These are phyloP conservation scores for Vinca major DNA, from an alignment of 305 asterid species.

Conservation along the genomic window DNA sequence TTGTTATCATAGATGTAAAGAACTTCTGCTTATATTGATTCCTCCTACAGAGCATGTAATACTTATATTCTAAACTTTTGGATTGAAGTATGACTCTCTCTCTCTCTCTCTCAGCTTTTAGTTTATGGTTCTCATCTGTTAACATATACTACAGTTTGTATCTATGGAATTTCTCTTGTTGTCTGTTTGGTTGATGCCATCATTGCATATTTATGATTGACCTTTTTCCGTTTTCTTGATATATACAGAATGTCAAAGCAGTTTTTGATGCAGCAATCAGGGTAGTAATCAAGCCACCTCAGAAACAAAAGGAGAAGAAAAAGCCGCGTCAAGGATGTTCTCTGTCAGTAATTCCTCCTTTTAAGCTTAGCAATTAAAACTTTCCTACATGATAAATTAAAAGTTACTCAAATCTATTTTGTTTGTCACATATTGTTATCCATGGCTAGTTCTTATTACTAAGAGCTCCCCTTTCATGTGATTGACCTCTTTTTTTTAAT, in stretches of 20 bases:
- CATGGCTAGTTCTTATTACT: not conserved
- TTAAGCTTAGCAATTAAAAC: not conserved
- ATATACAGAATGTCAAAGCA: constrained; percentile 72
- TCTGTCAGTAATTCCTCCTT: constrained; percentile 36
- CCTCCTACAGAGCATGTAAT: too few species aligned
- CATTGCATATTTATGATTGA: not conserved
- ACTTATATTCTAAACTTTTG: too few species aligned
- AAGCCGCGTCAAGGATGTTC: constrained; percentile 59
- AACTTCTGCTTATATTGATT: not conserved
- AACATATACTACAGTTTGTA: not conserved
- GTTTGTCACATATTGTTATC: not conserved
- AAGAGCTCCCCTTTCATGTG: not conserved
- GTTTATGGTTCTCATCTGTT: not conserved
- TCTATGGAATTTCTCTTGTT: too few species aligned
- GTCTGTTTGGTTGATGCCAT: not conserved
- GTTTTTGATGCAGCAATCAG: constrained; percentile 89
- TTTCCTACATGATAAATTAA: not conserved
- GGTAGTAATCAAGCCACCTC: constrained; percentile 92
- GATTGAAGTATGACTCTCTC: too few species aligned
- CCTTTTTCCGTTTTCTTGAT: constrained; percentile 15
- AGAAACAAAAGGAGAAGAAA: constrained; percentile 72
- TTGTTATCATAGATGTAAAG: not conserved
- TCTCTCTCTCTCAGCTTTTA: not conserved
- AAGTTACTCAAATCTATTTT: not conserved
- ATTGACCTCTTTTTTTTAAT: not conserved